Evolutionary conservation across 148 eudicot species (phyloP).

Genomic region (Agrostemma githago): DNA sequence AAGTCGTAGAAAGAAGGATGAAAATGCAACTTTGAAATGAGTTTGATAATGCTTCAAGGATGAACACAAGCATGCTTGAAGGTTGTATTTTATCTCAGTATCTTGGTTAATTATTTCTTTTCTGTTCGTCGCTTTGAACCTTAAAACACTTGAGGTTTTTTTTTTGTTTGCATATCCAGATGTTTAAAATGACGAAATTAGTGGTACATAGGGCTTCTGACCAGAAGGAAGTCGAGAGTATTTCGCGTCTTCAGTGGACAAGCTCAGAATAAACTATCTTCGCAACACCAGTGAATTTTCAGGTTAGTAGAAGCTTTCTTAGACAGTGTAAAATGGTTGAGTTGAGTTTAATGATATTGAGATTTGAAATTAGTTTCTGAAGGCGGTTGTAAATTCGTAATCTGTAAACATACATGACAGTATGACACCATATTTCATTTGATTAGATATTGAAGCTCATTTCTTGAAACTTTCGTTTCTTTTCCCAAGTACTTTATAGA

Average conservation of each 20-base stretch:
- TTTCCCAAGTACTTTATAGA: neutral
- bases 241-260: slow-evolving; percentile 48
- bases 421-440: neutral
- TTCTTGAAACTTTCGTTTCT: neutral
- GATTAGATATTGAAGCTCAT: neutral
- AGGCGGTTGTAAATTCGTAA: neutral
- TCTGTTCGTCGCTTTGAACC: neutral
- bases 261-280: slow-evolving; percentile 31
- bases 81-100: slow-evolving; percentile 30
- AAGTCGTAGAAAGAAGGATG: slow-evolving; percentile 76
- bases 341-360: neutral
- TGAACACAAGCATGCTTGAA: slow-evolving; percentile 89
- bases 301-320: slow-evolving; percentile 7
- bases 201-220: slow-evolving; percentile 52
- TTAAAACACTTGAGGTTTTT: neutral
- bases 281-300: neutral
- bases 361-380: neutral
- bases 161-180: slow-evolving; percentile 37
- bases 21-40: slow-evolving; percentile 71
- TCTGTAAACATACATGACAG: neutral
- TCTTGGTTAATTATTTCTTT: neutral
- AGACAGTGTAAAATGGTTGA: neutral
- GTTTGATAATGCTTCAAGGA: slow-evolving; percentile 79
- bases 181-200: slow-evolving; percentile 83
- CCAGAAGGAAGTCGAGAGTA: slow-evolving; percentile 43